These are phyloP conservation scores for Suillus fuscotomentosus DNA, from an alignment of 768 basidiomycete species.

Conservation along the genomic window DNA sequence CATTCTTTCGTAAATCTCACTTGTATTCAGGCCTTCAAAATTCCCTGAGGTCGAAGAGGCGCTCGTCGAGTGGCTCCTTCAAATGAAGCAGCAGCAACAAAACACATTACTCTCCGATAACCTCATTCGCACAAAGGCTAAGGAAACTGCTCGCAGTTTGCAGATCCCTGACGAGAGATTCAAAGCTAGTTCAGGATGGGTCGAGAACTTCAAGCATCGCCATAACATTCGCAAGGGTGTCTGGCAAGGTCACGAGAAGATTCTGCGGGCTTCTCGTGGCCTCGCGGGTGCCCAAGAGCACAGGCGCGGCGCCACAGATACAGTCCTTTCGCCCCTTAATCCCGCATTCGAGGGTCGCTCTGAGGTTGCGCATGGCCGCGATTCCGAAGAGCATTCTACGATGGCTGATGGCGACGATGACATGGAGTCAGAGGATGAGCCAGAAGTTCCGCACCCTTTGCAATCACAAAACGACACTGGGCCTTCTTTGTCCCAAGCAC, in stretches of 20 bases:
- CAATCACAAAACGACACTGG: conserved; percentile 25
- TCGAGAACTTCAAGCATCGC: conserved; percentile 88
- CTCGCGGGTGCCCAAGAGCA: conserved; percentile 28
- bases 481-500: conserved; percentile 29
- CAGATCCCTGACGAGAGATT: conserved; percentile 69
- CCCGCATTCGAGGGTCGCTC: conserved; percentile 37
- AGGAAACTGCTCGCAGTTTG: conserved; percentile 56
- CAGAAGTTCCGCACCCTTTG: conserved; percentile 26
- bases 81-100: conserved; percentile 46
- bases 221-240: conserved; percentile 70
- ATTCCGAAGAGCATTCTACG: conserved; percentile 16
- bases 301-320: conserved; percentile 35
- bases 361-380: conserved; percentile 25
- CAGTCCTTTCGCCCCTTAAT: conserved; percentile 38
- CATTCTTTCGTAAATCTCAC: conserved; percentile 14
- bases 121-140: conserved; percentile 61
- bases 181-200: conserved; percentile 91
- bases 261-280: conserved; percentile 30
- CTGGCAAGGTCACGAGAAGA: conserved; percentile 44
- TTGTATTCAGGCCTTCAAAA: conserved; percentile 61
- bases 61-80: conserved; percentile 59
- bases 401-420: conserved; percentile 33
- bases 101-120: conserved; percentile 61
- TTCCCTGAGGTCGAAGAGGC: conserved; percentile 75
- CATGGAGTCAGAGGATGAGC: conserved; percentile 36